Conservation (phyloP, 2,329 filamentous ascomycete genomes). For the Gaeumannomyces tritici region DNA sequence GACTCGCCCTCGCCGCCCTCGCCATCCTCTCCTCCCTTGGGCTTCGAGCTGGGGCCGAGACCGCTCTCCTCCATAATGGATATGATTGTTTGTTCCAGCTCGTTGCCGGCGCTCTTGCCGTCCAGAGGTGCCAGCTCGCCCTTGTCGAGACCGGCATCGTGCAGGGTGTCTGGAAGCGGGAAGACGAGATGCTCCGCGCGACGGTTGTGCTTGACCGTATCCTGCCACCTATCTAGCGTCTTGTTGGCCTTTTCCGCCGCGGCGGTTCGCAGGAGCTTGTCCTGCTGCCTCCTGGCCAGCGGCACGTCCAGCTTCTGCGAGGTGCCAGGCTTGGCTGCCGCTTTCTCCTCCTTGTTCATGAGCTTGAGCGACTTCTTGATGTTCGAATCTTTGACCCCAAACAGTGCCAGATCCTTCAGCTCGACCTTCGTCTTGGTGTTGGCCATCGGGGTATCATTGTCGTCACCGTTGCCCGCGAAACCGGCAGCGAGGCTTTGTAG, state of each 20-base stretch:
- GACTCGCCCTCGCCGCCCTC: constrained; percentile 19
- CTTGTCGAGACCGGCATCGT: constrained; percentile 42
- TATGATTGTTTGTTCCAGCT: constrained; percentile 78
- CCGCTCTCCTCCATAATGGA: constrained; percentile 87
- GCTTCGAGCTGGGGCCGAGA: constrained; percentile 39
- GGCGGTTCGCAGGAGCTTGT: constrained; percentile 67
- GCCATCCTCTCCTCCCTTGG: constrained; percentile 23
- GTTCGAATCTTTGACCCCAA: constrained; percentile 61
- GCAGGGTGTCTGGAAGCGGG: constrained; percentile 66
- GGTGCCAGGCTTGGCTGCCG: constrained; percentile 41
- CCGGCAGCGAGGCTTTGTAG: constrained; percentile 61
- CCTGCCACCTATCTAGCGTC: constrained; percentile 81
- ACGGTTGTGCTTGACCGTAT: constrained; percentile 90
- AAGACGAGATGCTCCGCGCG: constrained; percentile 85
- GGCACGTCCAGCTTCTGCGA: constrained; percentile 71
- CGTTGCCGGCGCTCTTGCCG: constrained; percentile 57
- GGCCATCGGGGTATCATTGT: constrained; percentile 27
- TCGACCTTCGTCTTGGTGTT: constrained; percentile 57
- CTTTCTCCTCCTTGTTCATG: constrained; percentile 54
- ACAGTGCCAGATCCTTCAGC: constrained; percentile 63
- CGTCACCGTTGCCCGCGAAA: constrained; percentile 54
- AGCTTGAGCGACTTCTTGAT: constrained; percentile 74
- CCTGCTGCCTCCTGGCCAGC: constrained; percentile 77
- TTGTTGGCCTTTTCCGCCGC: constrained; percentile 90
- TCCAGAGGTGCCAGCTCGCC: constrained; percentile 52